These are phyloP conservation scores for Calonectria pauciramosa DNA, from an alignment of 2,329 filamentous ascomycete species.

Conservation along the genomic window DNA sequence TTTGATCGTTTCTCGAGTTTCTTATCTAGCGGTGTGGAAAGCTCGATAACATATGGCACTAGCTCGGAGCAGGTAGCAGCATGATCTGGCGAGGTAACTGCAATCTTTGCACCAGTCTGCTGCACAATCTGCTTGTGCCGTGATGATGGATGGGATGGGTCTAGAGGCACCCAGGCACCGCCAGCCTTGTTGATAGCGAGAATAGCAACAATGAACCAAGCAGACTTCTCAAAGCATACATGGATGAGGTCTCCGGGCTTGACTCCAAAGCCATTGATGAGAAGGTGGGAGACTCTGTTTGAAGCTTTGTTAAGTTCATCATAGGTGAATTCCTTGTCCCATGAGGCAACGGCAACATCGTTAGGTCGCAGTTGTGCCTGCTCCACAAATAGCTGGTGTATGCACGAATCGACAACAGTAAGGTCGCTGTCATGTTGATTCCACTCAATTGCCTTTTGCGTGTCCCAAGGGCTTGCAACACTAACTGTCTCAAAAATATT, in stretches of 20 bases:
- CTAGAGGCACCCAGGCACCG: slow-evolving; percentile 14
- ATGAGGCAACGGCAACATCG: slow-evolving; percentile 38
- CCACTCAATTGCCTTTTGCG: slow-evolving; percentile 3
- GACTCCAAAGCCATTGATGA: slow-evolving; percentile 23
- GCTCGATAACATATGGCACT: background rate
- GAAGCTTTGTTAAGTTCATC: slow-evolving; percentile 25
- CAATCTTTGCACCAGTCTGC: slow-evolving; percentile 5
- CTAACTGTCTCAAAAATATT: background rate
- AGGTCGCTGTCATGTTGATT: background rate
- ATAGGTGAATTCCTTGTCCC: slow-evolving; percentile 45
- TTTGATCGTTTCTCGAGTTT: slow-evolving; percentile 5
- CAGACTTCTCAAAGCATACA: slow-evolving; percentile 23
- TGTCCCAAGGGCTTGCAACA: slow-evolving; percentile 4
- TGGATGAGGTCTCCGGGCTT: slow-evolving; percentile 20
- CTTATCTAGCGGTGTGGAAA: slow-evolving; percentile 1
- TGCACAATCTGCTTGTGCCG: slow-evolving; percentile 2
- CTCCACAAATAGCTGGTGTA: slow-evolving; percentile 39
- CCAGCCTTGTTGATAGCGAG: slow-evolving; percentile 17
- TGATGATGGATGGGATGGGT: slow-evolving; percentile 7
- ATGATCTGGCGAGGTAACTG: background rate
- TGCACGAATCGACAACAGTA: background rate
- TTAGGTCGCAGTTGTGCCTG: slow-evolving; percentile 15
- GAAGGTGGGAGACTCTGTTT: slow-evolving; percentile 11
- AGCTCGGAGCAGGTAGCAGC: background rate
- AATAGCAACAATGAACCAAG: slow-evolving; percentile 12